Base-by-base conservation (phyloP, 208 protist genomes). In the Angomonas ambiguus region DNA sequence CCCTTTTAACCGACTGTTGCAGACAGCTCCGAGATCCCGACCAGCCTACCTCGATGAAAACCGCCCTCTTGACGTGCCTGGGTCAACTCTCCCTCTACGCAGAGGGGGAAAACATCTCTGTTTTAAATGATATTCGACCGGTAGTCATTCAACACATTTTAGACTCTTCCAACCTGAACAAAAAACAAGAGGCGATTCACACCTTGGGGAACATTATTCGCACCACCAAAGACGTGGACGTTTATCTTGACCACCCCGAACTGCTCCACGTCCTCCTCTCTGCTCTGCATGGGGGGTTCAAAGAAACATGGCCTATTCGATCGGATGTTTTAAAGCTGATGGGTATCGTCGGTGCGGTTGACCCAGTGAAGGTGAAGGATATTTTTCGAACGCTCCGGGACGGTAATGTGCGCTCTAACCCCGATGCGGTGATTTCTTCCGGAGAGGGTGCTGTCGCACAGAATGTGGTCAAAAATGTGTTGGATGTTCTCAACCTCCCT, bases 281-380 rank as follows among this genome's bases (percentile, higher is more conserved):
- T 18, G 80, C 87, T 4, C 69, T 96, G 38, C 88, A 93, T 62
- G 88, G 88, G 45, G 81, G 87, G 35, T 93, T 92, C 61, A 94
- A 96, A 69, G 88, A 96, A 66, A 81, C 82, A 42, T 93, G 85
- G 84, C 84, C 83, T 34, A 80, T 96, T n/a, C 83, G 88, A 35
- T 69, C 82, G 55, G 91, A 96, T 69, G 87, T 94, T 42, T 73
- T 96, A 33, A 84, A 92, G 71, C 74, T 96, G 69, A 91, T 96
- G 82, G 91, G 91, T 57, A 87, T 93, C 59, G 90, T 96, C 63
- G 91, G 91, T 6, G 91, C 91, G 0, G 79, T 96, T 4, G 81
- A 93, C 64, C 91, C 91, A 24, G 76, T 89, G 35, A 74, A 71
- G 20, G 83, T 91, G 51, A 96, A 93, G 67, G 82, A 89, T 62